Evolutionary conservation across 345 rosid species (phyloP).

Genomic region (Orychophragmus violaceus): DNA sequence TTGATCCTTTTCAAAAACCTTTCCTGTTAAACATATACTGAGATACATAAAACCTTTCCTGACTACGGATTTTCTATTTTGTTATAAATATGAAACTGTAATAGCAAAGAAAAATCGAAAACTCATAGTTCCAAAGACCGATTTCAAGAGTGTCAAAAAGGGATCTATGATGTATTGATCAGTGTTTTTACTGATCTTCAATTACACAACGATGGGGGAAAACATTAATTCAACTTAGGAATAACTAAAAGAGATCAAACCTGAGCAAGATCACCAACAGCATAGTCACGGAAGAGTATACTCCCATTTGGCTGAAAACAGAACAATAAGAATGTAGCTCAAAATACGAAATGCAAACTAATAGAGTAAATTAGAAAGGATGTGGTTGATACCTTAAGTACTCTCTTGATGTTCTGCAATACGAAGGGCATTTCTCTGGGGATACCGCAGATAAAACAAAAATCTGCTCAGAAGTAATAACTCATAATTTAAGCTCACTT

Average conservation of each 20-base stretch:
- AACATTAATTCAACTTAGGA: neutral
- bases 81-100: neutral
- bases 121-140: neutral
- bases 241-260: slow-evolving; percentile 32
- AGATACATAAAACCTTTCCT: neutral
- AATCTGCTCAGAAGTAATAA: slow-evolving; percentile 51
- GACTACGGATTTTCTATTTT: neutral
- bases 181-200: neutral
- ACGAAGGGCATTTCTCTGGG: slow-evolving; percentile 85
- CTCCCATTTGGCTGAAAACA: slow-evolving; percentile 63
- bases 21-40: slow-evolving; percentile 50
- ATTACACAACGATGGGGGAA: neutral
- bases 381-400: slow-evolving; percentile 91
- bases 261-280: slow-evolving; percentile 92
- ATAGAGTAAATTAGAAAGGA: too few relatives aligned
- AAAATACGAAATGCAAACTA: too few relatives aligned
- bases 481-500: slow-evolving; percentile 58
- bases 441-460: slow-evolving; percentile 92
- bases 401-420: slow-evolving; percentile 60
- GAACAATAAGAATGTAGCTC: neutral
- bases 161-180: neutral
- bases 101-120: neutral
- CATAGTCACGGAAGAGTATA: slow-evolving; percentile 84
- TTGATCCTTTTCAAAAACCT: slow-evolving; percentile 78
- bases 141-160: neutral